A percentile compares a stretch with the other conserved stretches of the same genome.
phyloP scores from a whole-genome alignment of 2,329 filamentous ascomycete genomes.

The Colletotrichum nymphaeae region DNA sequence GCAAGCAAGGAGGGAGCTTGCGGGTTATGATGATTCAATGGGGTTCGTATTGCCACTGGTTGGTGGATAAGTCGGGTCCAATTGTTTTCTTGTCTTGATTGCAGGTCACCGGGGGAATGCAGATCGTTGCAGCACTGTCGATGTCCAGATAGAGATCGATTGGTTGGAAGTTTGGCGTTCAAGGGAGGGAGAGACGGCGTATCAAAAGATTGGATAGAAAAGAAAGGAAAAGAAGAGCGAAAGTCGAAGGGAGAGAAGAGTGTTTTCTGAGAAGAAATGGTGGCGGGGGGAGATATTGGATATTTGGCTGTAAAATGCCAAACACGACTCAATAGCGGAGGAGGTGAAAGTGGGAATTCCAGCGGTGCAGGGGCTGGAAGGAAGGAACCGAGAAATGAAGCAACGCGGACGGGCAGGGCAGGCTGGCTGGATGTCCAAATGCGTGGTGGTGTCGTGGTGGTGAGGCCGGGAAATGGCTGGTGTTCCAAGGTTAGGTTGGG shows the following conservation, averaged over 20 bases:
- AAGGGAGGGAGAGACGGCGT: slow-evolving; percentile 5
- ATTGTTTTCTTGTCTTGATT: slow-evolving; percentile 13
- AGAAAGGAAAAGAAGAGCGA: neutral
- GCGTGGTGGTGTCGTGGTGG: neutral
- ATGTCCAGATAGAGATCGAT: neutral
- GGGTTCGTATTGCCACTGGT: slow-evolving; percentile 12
- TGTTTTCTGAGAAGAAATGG: slow-evolving; percentile 3
- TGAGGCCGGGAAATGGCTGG: neutral
- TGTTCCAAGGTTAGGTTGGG: neutral
- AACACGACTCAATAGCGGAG: slow-evolving; percentile 29
- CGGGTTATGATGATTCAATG: slow-evolving; percentile 18
- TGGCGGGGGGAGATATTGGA: slow-evolving; percentile 33
- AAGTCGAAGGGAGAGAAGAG: neutral
- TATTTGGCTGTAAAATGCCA: slow-evolving; percentile 33
- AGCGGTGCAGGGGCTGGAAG: slow-evolving; percentile 26
- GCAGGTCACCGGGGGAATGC: slow-evolving; percentile 5
- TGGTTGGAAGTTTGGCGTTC: slow-evolving; percentile 17
- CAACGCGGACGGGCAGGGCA: neutral
- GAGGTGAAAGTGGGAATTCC: slow-evolving; percentile 22
- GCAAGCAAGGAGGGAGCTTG: slow-evolving; percentile 28
- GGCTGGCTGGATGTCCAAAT: slow-evolving; percentile 8
- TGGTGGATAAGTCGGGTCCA: slow-evolving; percentile 16
- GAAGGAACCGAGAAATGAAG: slow-evolving; percentile 20
- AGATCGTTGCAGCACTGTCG: slow-evolving; percentile 14
- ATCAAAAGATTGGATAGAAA: neutral